These are phyloP conservation scores for Globisporangium nunn DNA, from an alignment of 352 stramenopile species.

Conservation along the genomic window DNA sequence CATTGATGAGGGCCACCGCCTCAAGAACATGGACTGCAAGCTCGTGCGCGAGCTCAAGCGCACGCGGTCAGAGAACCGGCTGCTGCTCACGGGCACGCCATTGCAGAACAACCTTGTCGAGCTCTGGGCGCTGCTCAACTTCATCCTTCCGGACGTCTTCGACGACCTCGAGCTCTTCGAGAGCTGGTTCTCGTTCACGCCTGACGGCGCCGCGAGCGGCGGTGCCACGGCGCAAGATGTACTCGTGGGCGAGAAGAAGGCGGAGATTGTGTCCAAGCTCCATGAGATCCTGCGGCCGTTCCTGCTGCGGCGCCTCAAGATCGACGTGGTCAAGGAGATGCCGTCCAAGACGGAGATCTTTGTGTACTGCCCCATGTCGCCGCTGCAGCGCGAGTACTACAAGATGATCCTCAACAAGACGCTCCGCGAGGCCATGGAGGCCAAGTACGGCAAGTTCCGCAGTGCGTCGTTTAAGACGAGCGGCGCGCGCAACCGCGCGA, in stretches of 20 bases:
- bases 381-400: conserved; percentile 93
- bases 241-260: conserved; percentile 88
- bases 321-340: conserved; percentile 90
- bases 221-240: conserved; percentile 79
- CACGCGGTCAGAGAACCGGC: conserved; percentile 87
- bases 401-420: conserved; percentile 87
- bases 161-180: conserved; percentile 97
- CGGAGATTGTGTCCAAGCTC: conserved; percentile 93
- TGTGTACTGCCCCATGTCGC: conserved; percentile 94
- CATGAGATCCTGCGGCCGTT: conserved; percentile 97
- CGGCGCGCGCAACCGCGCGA: conserved; percentile 44
- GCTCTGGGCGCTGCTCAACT: conserved; percentile 98
- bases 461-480: conserved; percentile 27
- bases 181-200: conserved; percentile 97
- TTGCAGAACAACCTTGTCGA: conserved; percentile 98
- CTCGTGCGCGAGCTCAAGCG: conserved; percentile 93
- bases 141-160: conserved; percentile 97
- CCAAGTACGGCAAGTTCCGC: conserved; percentile 67
- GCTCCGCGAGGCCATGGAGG: conserved; percentile 82
- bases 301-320: conserved; percentile 94
- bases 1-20: conserved; percentile 96
- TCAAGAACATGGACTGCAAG: conserved; percentile 97
- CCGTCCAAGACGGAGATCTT: conserved; percentile 97
- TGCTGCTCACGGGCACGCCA: conserved; percentile 95
- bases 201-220: conserved; percentile 56